Conservation (phyloP, 768 basidiomycete genomes). For the Punctularia strigosozonata region DNA sequence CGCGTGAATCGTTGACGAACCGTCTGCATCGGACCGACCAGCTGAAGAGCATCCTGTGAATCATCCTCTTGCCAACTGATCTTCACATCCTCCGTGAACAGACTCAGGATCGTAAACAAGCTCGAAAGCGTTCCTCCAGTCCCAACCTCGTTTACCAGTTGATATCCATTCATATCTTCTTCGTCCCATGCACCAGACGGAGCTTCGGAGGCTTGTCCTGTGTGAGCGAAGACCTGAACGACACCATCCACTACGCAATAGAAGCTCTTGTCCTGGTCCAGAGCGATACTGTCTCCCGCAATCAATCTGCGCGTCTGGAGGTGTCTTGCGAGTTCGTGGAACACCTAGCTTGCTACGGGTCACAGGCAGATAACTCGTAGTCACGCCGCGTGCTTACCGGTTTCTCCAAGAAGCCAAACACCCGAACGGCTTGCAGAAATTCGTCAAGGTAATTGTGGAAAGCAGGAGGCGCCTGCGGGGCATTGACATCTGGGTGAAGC, state of each 20-base stretch:
- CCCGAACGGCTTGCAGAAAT: conserved; percentile 89
- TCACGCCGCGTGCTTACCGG: conserved; percentile 42
- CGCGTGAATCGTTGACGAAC: conserved; percentile 17
- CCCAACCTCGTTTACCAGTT: conserved; percentile 91
- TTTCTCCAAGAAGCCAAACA: conserved; percentile 97
- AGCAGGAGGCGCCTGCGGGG: conserved; percentile 54
- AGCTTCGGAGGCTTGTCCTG: conserved; percentile 36
- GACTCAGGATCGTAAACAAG: conserved; percentile 89
- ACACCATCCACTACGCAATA: conserved; percentile 98
- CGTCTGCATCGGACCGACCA: conserved; percentile 4
- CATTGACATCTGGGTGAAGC: conserved; percentile 86
- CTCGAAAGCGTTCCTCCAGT: conserved; percentile 93
- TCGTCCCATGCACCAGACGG: conserved; percentile 58
- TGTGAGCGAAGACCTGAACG: conserved; percentile 84
- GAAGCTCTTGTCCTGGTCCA: conserved; percentile 89
- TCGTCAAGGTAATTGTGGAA: conserved; percentile 98
- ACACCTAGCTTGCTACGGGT: conserved; percentile 41
- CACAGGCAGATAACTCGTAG: neutral
- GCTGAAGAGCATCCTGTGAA: conserved; percentile 1
- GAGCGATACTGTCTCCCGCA: conserved; percentile 87
- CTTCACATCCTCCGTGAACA: conserved; percentile 92
- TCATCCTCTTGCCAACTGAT: conserved; percentile 81
- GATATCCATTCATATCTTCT: conserved; percentile 90
- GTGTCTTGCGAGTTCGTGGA: conserved; percentile 94
- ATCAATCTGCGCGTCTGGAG: conserved; percentile 91